Conservation (phyloP, 805 yeast species). For the Priceomyces haplophilus region DNA sequence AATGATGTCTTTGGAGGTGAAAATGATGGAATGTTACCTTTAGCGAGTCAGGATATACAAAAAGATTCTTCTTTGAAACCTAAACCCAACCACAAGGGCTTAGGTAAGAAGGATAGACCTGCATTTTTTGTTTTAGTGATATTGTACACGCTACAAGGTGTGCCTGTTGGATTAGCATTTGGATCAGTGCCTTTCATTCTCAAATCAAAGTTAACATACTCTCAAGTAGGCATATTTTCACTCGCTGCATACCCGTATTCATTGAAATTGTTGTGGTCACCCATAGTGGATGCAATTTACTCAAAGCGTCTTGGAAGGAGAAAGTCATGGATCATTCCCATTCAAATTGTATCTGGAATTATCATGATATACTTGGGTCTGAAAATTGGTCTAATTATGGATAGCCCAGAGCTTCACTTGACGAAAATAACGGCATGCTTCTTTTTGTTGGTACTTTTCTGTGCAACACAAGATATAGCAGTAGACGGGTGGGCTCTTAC, state of each 20-base stretch:
- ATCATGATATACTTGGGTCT: conserved; percentile 66
- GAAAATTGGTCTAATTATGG: conserved; percentile 49
- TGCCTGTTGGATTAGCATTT: conserved; percentile 93
- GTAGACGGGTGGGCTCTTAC: conserved; percentile 99
- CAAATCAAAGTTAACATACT: conserved; percentile 76
- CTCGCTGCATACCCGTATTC: conserved; percentile 95
- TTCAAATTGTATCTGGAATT: conserved; percentile 75
- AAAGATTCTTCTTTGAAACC: conserved; percentile 1
- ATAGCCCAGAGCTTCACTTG: conserved; percentile 49
- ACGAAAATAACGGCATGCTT: conserved; percentile 63
- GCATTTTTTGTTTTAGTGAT: conserved; percentile 72
- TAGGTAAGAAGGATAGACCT: conserved; percentile 51
- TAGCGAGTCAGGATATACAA: conserved; percentile 17
- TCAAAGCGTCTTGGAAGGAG: conserved; percentile 70
- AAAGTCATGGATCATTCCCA: conserved; percentile 91
- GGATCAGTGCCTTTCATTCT: conserved; percentile 90
- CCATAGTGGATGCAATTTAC: conserved; percentile 88
- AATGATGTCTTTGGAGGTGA: conserved; percentile 28
- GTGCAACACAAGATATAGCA: conserved; percentile 98
- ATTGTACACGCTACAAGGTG: conserved; percentile 86
- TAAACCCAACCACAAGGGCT: background rate
- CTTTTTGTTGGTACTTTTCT: conserved; percentile 74
- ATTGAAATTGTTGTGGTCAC: conserved; percentile 90
- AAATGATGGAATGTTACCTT: conserved; percentile 36
- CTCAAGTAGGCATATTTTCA: conserved; percentile 88